phyloP scores from a whole-genome alignment of 202 grass and related monocot species.

The Setaria viridis region DNA sequence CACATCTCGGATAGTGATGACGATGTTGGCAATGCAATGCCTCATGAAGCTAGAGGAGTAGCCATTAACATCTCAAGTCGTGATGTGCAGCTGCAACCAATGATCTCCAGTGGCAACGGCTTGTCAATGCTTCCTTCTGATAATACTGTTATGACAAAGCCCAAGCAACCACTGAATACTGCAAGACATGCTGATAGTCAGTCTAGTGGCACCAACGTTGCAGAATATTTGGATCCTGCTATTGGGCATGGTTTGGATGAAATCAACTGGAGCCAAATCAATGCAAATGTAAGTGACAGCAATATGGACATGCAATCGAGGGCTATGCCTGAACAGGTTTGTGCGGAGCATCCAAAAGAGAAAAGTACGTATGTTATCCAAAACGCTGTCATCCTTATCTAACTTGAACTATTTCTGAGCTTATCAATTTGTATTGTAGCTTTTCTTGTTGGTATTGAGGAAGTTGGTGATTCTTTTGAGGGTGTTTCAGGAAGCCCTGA shows the following conservation, averaged over 20 bases:
- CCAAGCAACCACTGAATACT: conserved; percentile 30
- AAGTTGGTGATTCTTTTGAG: conserved; percentile 50
- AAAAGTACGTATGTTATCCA: conserved; percentile 65
- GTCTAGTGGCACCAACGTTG: conserved; percentile 36
- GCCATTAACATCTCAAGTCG: background rate
- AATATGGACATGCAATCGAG: conserved; percentile 31
- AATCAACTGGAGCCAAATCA: conserved; percentile 61
- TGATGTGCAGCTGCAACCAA: conserved; percentile 31
- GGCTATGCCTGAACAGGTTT: conserved; percentile 43
- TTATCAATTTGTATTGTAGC: conserved; percentile 45
- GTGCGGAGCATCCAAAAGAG: conserved; percentile 54
- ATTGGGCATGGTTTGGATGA: conserved; percentile 64
- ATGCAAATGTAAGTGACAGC: conserved; percentile 38
- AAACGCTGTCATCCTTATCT: conserved; percentile 47
- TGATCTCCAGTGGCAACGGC: background rate
- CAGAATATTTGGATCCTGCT: conserved; percentile 48
- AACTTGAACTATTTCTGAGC: conserved; percentile 50
- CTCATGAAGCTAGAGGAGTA: conserved; percentile 10
- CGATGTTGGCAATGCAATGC: background rate
- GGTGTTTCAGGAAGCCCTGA: conserved; percentile 49
- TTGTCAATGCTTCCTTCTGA: conserved; percentile 32
- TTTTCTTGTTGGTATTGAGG: conserved; percentile 62
- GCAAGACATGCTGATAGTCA: conserved; percentile 3
- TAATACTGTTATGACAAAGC: conserved; percentile 26
- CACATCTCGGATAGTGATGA: conserved; percentile 43